Conservation (phyloP, 2,329 filamentous ascomycete species). For the Malbranchea cinnamomea region DNA sequence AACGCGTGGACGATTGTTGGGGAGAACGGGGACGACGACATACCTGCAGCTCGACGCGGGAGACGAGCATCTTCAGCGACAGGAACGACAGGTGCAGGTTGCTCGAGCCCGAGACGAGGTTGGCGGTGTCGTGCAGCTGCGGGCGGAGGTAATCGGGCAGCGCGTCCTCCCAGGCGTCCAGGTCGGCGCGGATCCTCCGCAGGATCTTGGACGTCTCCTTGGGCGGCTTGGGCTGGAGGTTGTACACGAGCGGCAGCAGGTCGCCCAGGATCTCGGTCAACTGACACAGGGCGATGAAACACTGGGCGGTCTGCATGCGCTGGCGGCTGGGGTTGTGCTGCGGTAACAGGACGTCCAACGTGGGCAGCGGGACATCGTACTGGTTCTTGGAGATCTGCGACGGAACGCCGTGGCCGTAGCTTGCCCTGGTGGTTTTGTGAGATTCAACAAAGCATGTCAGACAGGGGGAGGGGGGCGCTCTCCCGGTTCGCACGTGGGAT, state of each 20-base stretch:
- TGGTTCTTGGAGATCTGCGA: constrained; percentile 38
- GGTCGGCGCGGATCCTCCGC: constrained; percentile 30
- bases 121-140: constrained; percentile 17
- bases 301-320: constrained; percentile 32
- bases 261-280: constrained; percentile 34
- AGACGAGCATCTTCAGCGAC: constrained; percentile 33
- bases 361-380: constrained; percentile 41
- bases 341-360: constrained; percentile 26
- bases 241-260: constrained; percentile 31
- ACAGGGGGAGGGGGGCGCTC: too few relatives aligned
- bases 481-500: neutral
- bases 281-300: constrained; percentile 38
- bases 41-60: constrained; percentile 32
- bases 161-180: constrained; percentile 32
- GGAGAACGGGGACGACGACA: constrained; percentile 10
- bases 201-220: constrained; percentile 31
- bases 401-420: constrained; percentile 41
- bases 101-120: constrained; percentile 27
- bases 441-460: too few relatives aligned
- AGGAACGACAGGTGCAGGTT: constrained; percentile 31
- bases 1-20: neutral
- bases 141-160: constrained; percentile 30
- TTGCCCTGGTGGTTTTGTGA: constrained; percentile 29
- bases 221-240: constrained; percentile 27
- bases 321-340: constrained; percentile 24